phyloP scores from a whole-genome alignment of 257 asterid genomes.

The Solanum commersonii region DNA sequence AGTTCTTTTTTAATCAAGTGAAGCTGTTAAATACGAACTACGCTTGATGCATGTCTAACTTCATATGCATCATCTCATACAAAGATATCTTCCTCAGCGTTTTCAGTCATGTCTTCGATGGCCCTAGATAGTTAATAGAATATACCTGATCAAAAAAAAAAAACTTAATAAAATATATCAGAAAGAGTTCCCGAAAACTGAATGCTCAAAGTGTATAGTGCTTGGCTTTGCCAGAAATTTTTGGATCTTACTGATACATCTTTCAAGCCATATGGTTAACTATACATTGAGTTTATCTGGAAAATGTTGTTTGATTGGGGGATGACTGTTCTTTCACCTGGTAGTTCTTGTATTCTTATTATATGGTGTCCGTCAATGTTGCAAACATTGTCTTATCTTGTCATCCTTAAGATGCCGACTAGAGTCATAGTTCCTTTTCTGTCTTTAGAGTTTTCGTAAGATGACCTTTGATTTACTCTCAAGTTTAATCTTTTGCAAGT shows the following conservation, averaged over 20 bases:
- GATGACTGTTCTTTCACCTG: background rate
- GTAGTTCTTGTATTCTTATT: background rate
- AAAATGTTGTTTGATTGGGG: background rate
- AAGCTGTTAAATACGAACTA: background rate
- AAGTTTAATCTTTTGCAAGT: constrained; percentile 17
- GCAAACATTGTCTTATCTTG: background rate
- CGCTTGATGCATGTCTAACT: background rate
- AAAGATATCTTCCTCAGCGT: background rate
- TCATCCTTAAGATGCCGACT: background rate
- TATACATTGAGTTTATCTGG: background rate
- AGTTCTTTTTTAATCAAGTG: background rate
- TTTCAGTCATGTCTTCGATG: background rate
- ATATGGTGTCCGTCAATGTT: background rate
- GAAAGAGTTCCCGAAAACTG: background rate
- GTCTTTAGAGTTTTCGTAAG: background rate
- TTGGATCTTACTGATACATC: background rate
- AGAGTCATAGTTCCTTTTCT: background rate
- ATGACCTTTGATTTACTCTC: background rate
- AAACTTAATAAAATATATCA: background rate
- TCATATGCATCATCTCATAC: background rate
- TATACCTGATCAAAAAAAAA: background rate
- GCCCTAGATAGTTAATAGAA: background rate
- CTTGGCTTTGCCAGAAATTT: background rate
- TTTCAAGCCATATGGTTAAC: background rate
- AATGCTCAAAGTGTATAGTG: background rate